phyloP scores from a whole-genome alignment of 2,329 filamentous ascomycete species.

The Madurella fahalii region DNA sequence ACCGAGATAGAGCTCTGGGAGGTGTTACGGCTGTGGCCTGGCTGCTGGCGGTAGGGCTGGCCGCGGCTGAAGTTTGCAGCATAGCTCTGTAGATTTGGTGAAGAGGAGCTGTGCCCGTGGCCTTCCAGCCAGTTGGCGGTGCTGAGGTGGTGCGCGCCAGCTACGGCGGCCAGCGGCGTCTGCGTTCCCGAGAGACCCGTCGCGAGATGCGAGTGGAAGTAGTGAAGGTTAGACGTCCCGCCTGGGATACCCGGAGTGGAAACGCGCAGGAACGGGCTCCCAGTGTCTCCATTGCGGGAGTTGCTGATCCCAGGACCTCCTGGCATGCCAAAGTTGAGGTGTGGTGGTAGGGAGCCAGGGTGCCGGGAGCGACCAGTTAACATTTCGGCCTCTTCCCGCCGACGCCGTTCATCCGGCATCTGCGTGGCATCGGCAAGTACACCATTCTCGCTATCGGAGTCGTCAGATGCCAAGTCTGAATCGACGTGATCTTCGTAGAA shows the following conservation, averaged over 20 bases:
- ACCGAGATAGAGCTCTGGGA: constrained; percentile 33
- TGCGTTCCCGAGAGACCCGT: constrained; percentile 69
- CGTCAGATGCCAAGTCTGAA: constrained; percentile 53
- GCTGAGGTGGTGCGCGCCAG: constrained; percentile 59
- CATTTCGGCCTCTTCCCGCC: constrained; percentile 20
- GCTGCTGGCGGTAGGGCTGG: constrained; percentile 7
- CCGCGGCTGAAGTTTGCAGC: background rate
- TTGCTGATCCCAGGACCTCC: constrained; percentile 29
- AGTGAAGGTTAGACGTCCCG: constrained; percentile 72
- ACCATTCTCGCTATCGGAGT: constrained; percentile 43
- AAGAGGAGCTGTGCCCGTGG: constrained; percentile 25
- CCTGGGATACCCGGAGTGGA: constrained; percentile 63
- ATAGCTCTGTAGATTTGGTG: constrained; percentile 21
- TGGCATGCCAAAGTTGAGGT: constrained; percentile 34
- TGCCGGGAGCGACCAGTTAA: constrained; percentile 4
- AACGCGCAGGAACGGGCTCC: constrained; percentile 55
- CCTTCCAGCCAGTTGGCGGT: constrained; percentile 43
- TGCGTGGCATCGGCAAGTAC: constrained; percentile 32
- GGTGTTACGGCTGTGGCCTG: constrained; percentile 28
- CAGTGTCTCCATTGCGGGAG: constrained; percentile 38
- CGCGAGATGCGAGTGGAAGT: constrained; percentile 75
- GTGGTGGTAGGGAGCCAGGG: constrained; percentile 33
- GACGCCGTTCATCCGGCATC: constrained; percentile 33
- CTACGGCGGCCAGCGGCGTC: constrained; percentile 75
- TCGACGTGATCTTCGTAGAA: constrained; percentile 86